phyloP scores from a whole-genome alignment of 2,329 filamentous ascomycete genomes.

The Teratosphaeria pseudoeucalypti region DNA sequence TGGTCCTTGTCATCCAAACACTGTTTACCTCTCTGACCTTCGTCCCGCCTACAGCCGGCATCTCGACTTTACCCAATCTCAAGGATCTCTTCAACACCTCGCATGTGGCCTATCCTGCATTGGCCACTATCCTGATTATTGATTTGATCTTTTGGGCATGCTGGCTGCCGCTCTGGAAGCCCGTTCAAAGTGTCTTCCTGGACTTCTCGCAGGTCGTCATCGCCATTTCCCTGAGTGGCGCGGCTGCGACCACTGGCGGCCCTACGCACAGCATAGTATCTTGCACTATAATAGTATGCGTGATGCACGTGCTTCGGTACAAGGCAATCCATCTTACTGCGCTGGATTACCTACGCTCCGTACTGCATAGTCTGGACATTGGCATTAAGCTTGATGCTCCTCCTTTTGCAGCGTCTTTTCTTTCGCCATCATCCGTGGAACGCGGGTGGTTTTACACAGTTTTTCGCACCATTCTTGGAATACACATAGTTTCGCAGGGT shows the following conservation, averaged over 20 bases:
- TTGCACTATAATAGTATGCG: conserved; percentile 57
- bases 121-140: conserved; percentile 74
- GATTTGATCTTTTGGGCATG: conserved; percentile 69
- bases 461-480: conserved; percentile 25
- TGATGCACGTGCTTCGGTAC: conserved; percentile 43
- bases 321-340: conserved; percentile 35
- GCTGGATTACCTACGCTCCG: conserved; percentile 27
- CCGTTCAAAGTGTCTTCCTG: conserved; percentile 76
- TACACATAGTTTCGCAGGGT: conserved; percentile 28
- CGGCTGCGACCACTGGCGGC: conserved; percentile 57
- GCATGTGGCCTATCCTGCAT: conserved; percentile 65
- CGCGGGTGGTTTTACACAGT: conserved; percentile 23
- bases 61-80: conserved; percentile 65
- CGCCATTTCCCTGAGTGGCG: conserved; percentile 78
- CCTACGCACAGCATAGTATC: conserved; percentile 62
- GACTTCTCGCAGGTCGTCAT: conserved; percentile 91
- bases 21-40: conserved; percentile 90
- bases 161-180: conserved; percentile 81
- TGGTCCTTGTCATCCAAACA: conserved; percentile 80
- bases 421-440: conserved; percentile 19
- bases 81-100: conserved; percentile 87
- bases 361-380: conserved; percentile 26
- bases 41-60: conserved; percentile 66
- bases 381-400: conserved; percentile 20
- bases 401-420: conserved; percentile 20